A percentile compares a stretch with the other conserved stretches of the same genome.
Evolutionary conservation across 106 monocot species (phyloP).

Genomic region (Dioscorea dumetorum): DNA sequence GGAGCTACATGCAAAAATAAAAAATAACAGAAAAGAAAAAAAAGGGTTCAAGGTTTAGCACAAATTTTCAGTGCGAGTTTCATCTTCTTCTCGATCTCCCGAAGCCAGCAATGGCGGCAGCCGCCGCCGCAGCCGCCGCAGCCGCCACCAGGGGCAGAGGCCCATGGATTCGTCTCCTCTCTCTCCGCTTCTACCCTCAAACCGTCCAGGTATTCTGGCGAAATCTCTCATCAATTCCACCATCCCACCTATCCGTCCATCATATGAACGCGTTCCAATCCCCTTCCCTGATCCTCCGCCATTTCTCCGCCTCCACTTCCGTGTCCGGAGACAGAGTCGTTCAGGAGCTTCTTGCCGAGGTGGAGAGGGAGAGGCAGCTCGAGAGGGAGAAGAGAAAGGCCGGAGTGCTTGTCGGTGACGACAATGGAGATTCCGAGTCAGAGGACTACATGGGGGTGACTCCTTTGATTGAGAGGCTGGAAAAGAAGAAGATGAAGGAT

Average conservation of each 20-base stretch:
- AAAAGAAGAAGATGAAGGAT: slow-evolving; percentile 33
- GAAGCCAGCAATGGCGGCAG: neutral
- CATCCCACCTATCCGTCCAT: neutral
- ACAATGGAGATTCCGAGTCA: slow-evolving; percentile 21
- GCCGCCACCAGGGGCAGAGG: neutral
- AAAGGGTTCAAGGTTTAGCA: too few relatives aligned
- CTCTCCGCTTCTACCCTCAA: neutral
- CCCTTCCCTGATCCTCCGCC: slow-evolving; percentile 13
- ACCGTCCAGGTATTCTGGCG: neutral
- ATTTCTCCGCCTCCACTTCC: slow-evolving; percentile 21
- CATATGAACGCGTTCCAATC: neutral
- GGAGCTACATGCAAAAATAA: too few relatives aligned
- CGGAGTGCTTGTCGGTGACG: slow-evolving; percentile 2
- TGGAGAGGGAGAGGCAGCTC: slow-evolving; percentile 39
- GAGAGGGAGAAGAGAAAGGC: slow-evolving; percentile 25
- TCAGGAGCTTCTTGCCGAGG: slow-evolving; percentile 50
- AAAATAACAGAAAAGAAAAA: too few relatives aligned
- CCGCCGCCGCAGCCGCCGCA: neutral
- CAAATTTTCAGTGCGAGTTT: too few relatives aligned
- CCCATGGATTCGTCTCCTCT: neutral
- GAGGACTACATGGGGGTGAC: slow-evolving; percentile 57
- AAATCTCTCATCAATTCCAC: neutral
- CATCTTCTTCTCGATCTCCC: too few relatives aligned
- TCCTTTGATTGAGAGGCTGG: slow-evolving; percentile 55
- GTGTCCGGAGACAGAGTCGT: slow-evolving; percentile 25